phyloP scores from a whole-genome alignment of 2,329 filamentous ascomycete genomes.

The Periconia macrospinosa region DNA sequence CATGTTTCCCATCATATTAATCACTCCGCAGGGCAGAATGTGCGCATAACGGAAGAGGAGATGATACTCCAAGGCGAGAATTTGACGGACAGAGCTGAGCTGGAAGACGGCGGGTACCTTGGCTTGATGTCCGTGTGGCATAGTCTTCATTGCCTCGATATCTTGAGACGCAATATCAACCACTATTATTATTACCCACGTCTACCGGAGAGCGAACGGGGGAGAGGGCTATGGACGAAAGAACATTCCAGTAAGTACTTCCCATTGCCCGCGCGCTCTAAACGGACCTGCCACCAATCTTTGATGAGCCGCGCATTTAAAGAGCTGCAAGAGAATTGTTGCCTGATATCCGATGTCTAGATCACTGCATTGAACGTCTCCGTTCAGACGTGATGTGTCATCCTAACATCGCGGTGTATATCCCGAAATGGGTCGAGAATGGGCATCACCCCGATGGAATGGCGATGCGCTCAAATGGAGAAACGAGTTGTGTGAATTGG shows the following conservation, averaged over 20 bases:
- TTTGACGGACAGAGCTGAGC: not conserved
- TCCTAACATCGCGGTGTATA: slow-evolving; percentile 1
- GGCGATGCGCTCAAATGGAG: not conserved
- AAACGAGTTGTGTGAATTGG: slow-evolving; percentile 4
- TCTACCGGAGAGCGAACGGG: not conserved
- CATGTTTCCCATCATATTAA: too few species aligned
- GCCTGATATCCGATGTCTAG: not conserved
- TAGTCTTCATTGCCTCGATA: slow-evolving; percentile 4
- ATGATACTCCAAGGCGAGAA: slow-evolving; percentile 3
- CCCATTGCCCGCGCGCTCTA: too few species aligned
- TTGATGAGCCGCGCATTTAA: not conserved
- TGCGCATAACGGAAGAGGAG: slow-evolving; percentile 2
- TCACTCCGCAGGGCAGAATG: slow-evolving; percentile 1
- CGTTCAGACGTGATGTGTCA: slow-evolving; percentile 5
- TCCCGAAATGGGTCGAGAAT: slow-evolving; percentile 1
- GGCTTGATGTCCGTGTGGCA: slow-evolving; percentile 6
- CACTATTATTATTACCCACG: slow-evolving; percentile 1
- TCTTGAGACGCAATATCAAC: slow-evolving; percentile 2
- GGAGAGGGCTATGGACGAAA: slow-evolving; percentile 1
- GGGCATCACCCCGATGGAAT: slow-evolving; percentile 1
- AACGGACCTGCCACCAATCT: too few species aligned
- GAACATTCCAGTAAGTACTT: not conserved
- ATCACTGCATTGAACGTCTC: slow-evolving; percentile 7
- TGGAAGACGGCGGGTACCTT: slow-evolving; percentile 2
- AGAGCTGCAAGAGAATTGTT: not conserved